These are phyloP conservation scores for Citrus sp. DNA, from an alignment of 345 rosid genomes.

Conservation along the genomic window DNA sequence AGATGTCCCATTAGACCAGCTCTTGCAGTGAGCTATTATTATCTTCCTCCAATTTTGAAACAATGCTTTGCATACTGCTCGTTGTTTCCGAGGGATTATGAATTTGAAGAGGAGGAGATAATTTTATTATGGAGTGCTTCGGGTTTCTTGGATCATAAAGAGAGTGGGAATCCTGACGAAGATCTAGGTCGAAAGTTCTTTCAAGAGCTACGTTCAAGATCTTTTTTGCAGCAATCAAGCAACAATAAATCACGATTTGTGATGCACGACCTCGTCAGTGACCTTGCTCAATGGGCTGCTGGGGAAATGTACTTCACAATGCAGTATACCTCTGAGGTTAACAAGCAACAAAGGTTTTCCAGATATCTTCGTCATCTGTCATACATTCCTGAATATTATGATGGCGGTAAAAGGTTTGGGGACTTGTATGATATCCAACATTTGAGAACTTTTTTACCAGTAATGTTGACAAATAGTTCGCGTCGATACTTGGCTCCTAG, in stretches of 20 bases:
- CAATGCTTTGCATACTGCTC: constrained; percentile 8
- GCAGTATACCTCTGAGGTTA: background rate
- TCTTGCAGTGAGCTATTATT: background rate
- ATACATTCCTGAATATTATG: background rate
- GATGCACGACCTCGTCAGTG: constrained; percentile 12
- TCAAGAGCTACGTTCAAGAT: background rate
- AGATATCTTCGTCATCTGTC: background rate
- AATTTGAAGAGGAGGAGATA: constrained; percentile 1
- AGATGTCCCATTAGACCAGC: background rate
- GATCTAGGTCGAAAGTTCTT: background rate
- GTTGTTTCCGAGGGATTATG: constrained; percentile 6
- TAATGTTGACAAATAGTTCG: rapidly evolving
- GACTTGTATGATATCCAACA: background rate
- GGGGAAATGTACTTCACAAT: background rate
- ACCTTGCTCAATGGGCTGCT: background rate
- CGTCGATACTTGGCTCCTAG: rapidly evolving
- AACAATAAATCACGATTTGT: background rate
- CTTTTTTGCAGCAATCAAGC: background rate
- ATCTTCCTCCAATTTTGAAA: background rate
- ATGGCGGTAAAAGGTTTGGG: background rate
- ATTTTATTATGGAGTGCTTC: background rate
- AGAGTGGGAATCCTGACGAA: background rate
- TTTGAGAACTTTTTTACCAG: background rate
- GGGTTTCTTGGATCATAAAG: background rate
- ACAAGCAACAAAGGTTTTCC: background rate